Percentiles rank a stretch among this genome's conserved stretches.
These are phyloP conservation scores for Cudoniella acicularis DNA, from an alignment of 495 filamentous ascomycete genomes.

Conservation along the genomic window DNA sequence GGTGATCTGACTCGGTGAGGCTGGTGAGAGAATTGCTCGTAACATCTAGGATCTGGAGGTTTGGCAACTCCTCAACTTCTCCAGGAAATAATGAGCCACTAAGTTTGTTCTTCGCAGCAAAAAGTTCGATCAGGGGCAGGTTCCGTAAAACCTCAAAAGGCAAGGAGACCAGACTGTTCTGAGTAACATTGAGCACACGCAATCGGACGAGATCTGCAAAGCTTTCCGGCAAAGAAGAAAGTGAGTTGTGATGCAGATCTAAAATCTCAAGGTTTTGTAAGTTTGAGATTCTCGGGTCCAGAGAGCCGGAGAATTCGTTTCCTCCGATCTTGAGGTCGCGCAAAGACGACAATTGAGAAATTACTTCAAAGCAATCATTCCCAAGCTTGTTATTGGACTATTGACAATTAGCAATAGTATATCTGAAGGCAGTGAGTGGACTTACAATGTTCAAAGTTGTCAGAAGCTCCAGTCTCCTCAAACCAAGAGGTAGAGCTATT, in stretches of 20 bases:
- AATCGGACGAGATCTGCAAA: slow-evolving; percentile 61
- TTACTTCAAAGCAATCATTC: slow-evolving; percentile 64
- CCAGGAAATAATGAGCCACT: slow-evolving; percentile 64
- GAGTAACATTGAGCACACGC: slow-evolving; percentile 68
- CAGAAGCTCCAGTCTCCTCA: slow-evolving; percentile 67
- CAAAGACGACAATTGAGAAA: slow-evolving; percentile 65
- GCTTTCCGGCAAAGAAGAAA: slow-evolving; percentile 70
- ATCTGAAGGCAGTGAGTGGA: not conserved
- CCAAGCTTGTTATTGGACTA: slow-evolving; percentile 77
- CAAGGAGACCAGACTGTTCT: slow-evolving; percentile 67
- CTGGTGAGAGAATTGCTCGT: slow-evolving; percentile 65
- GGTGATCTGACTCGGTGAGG: slow-evolving; percentile 41
- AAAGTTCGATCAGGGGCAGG: slow-evolving; percentile 70
- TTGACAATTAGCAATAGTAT: not conserved
- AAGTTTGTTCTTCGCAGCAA: slow-evolving; percentile 76
- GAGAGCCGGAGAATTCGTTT: slow-evolving; percentile 65
- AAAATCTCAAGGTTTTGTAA: slow-evolving; percentile 70
- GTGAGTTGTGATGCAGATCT: slow-evolving; percentile 75
- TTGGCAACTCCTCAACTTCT: slow-evolving; percentile 50
- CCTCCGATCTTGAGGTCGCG: slow-evolving; percentile 78
- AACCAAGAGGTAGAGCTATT: slow-evolving; percentile 63
- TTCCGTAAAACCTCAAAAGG: slow-evolving; percentile 63
- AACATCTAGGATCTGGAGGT: slow-evolving; percentile 71
- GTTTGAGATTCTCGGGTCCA: slow-evolving; percentile 53
- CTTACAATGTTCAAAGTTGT: slow-evolving; percentile 77